Evolutionary conservation across 2,329 filamentous ascomycete species (phyloP).

Genomic region (Dothideomycetes sp.): DNA sequence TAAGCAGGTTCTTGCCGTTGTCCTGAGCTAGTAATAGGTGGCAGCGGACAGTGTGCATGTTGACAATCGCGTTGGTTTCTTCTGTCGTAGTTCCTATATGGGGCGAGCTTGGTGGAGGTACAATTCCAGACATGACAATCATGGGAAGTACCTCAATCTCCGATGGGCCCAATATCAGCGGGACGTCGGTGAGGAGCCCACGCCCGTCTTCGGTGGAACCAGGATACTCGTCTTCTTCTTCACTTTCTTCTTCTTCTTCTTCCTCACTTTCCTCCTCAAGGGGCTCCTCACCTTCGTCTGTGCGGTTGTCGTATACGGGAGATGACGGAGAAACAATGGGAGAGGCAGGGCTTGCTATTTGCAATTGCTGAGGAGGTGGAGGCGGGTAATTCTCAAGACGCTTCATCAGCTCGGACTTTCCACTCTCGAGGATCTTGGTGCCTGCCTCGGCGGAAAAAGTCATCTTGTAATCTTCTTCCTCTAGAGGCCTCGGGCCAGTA

Average conservation of each 20-base stretch:
- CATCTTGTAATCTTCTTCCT: conserved; percentile 37
- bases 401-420: conserved; percentile 41
- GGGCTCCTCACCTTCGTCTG: conserved; percentile 4
- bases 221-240: conserved; percentile 66
- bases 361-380: conserved; percentile 12
- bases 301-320: conserved; percentile 8
- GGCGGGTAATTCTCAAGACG: conserved; percentile 31
- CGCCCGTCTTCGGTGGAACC: conserved; percentile 55
- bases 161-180: conserved; percentile 83
- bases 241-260: conserved; percentile 56
- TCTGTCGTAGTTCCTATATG: conserved; percentile 47
- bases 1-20: conserved; percentile 76
- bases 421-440: conserved; percentile 36
- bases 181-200: conserved; percentile 83
- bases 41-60: conserved; percentile 81
- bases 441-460: conserved; percentile 37
- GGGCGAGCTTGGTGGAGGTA: conserved; percentile 49
- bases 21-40: conserved; percentile 83
- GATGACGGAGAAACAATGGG: conserved; percentile 15
- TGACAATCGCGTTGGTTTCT: conserved; percentile 49
- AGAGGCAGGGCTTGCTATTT: conserved; percentile 18
- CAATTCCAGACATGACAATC: conserved; percentile 92
- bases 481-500: conserved; percentile 12
- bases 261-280: conserved; percentile 44
- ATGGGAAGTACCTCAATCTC: conserved; percentile 95